Base-by-base conservation (phyloP, 441 rosid species). In the Erodium trifolium region DNA sequence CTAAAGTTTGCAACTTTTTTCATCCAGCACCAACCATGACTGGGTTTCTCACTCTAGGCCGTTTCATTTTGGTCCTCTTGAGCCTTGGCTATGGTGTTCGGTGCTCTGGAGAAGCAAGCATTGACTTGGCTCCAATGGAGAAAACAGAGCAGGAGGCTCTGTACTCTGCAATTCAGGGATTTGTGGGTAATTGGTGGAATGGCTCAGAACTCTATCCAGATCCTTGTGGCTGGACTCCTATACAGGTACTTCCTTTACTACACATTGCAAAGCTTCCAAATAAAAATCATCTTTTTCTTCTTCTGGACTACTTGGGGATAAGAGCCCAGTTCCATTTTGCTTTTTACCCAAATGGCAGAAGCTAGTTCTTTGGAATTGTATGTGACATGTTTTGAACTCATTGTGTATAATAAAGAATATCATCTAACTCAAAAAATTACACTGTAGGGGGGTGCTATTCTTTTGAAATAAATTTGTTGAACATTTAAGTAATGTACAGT, bases 171-270 rank as follows among this genome's bases (percentile, higher is more conserved):
- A 80, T 93, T 65, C 87, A 86, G 79, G 99, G 99, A 43, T 89
- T 93, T 74, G 93, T 88, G 7, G 93, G 99, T 57, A 76, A 82
- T 39, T 84, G 88, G 80, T 93, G 96, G 99, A 88, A 91, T 82
- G 96, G 91, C 65, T 88, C 96, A 49, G 86, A 85, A 76, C 92
- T 93, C 43, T 91, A 84, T 71, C 99, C 97, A 14, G 96, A 93
- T 72, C 99, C 99, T 77, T 91, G 97, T 83, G 97, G 99, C 3
- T 93, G 92, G 97, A 91, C 95, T 81, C 97, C 97, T 2, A 87
- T 93, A n/a, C 95, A 91, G 95, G 99, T 88, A 70, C 66, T 8
- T 19, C 10, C 5, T 27, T 43, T 41, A 18, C 29, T 39, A 63
- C 16, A 45, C 12, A 45, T 49, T n/a, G 16, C 16, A 49, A 49